Conservation (phyloP, 805 yeast genomes). For the Wickerhamiella galacta region DNA sequence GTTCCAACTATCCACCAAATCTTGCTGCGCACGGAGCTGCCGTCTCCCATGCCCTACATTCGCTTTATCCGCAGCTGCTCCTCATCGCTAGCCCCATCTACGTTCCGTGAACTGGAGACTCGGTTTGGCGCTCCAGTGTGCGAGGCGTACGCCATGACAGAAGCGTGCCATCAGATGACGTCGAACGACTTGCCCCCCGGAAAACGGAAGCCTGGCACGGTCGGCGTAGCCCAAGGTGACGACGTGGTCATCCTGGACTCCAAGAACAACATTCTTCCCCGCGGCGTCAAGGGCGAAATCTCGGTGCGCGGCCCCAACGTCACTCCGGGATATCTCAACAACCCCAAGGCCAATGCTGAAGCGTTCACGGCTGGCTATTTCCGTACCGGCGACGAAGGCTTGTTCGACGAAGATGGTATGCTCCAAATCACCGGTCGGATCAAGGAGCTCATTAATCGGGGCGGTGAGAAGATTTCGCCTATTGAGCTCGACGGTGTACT, state of each 20-base stretch:
- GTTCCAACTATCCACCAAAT: constrained; percentile 66
- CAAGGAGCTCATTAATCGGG: constrained; percentile 59
- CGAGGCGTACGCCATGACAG: constrained; percentile 72
- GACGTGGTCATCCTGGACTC: constrained; percentile 41
- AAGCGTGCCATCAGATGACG: constrained; percentile 67
- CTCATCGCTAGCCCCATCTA: constrained; percentile 50
- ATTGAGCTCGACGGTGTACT: constrained; percentile 48
- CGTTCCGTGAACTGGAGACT: constrained; percentile 39
- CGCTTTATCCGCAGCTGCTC: constrained; percentile 61
- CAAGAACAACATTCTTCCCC: constrained; percentile 29
- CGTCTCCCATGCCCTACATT: constrained; percentile 34
- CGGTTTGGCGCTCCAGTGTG: constrained; percentile 49
- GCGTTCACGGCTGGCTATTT: constrained; percentile 50
- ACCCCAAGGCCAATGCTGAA: constrained; percentile 52
- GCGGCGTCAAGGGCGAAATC: constrained; percentile 51
- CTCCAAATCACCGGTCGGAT: constrained; percentile 50
- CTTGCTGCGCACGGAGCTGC: constrained; percentile 35
- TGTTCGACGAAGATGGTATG: constrained; percentile 40
- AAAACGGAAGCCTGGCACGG: constrained; percentile 50
- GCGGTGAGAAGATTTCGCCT: constrained; percentile 66
- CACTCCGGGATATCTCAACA: constrained; percentile 56
- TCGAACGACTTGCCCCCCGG: constrained; percentile 55
- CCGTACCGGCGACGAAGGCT: constrained; percentile 70
- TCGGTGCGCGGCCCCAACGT: constrained; percentile 51
- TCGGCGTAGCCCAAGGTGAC: constrained; percentile 58